These are phyloP conservation scores for Entomortierella beljakovae DNA, from an alignment of 192 early-diverging fungal genomes.

Conservation along the genomic window DNA sequence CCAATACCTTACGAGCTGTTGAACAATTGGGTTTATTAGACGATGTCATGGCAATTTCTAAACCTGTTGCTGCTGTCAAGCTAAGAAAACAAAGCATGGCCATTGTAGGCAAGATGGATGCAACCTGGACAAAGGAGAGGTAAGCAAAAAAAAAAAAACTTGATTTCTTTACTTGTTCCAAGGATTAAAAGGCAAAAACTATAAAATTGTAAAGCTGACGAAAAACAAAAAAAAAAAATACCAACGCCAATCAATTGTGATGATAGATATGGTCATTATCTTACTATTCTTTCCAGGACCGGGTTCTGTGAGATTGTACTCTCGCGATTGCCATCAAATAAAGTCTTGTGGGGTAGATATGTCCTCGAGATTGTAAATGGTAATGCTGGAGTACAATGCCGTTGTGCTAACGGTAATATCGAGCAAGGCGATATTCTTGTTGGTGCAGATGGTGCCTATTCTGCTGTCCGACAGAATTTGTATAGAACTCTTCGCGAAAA, in stretches of 20 bases:
- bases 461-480: conserved; percentile 29
- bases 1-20: conserved; percentile 24
- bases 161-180: too few relatives aligned
- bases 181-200: too few relatives aligned
- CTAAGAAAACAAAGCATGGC: conserved; percentile 37
- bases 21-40: conserved; percentile 40
- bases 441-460: conserved; percentile 31
- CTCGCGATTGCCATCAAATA: conserved; percentile 20
- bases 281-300: conserved; percentile 5
- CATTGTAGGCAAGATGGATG: conserved; percentile 26
- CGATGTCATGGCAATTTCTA: conserved; percentile 32
- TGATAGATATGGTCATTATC: conserved; percentile 34
- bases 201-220: too few relatives aligned
- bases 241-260: background rate
- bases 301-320: conserved; percentile 29
- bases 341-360: conserved; percentile 30
- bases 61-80: conserved; percentile 25
- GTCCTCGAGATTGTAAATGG: conserved; percentile 40
- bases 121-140: conserved; percentile 32
- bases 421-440: conserved; percentile 37
- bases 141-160: conserved; percentile 2
- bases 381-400: conserved; percentile 36
- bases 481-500: conserved; percentile 19
- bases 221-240: background rate
- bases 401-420: conserved; percentile 35